Conservation (phyloP, 768 basidiomycete species). For the Podaxis sp. region DNA sequence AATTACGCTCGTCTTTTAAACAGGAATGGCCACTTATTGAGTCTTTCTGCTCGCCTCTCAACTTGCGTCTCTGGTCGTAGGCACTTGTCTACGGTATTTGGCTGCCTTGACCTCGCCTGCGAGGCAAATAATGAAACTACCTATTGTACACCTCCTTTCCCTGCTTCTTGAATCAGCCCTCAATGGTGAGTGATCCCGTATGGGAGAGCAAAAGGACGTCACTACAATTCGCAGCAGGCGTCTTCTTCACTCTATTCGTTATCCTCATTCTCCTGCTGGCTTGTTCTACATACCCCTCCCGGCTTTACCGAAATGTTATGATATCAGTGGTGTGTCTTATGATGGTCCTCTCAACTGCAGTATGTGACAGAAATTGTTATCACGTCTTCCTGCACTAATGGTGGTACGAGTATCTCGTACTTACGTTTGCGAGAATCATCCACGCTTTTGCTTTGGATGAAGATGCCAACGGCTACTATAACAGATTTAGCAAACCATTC, state of each 20-base stretch:
- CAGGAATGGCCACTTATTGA: not conserved
- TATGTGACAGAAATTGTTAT: not conserved
- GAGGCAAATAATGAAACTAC: not conserved
- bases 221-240: not conserved
- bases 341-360: constrained; percentile 1
- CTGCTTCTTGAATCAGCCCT: not conserved
- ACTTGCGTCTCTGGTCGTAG: not conserved
- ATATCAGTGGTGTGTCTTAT: constrained; percentile 1
- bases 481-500: not conserved
- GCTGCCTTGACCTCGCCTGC: not conserved
- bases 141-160: constrained; percentile 5
- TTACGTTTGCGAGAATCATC: not conserved
- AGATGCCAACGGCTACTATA: not conserved
- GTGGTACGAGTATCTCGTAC: not conserved
- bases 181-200: not conserved
- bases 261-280: not conserved
- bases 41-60: not conserved
- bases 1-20: not conserved
- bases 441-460: not conserved
- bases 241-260: constrained; percentile 12
- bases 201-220: not conserved
- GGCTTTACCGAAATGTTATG: not conserved
- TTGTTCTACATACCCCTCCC: not conserved
- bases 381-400: not conserved
- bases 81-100: not conserved